Conservation (phyloP, 441 rosid species). For the Bocquillonia castaneifolia region DNA sequence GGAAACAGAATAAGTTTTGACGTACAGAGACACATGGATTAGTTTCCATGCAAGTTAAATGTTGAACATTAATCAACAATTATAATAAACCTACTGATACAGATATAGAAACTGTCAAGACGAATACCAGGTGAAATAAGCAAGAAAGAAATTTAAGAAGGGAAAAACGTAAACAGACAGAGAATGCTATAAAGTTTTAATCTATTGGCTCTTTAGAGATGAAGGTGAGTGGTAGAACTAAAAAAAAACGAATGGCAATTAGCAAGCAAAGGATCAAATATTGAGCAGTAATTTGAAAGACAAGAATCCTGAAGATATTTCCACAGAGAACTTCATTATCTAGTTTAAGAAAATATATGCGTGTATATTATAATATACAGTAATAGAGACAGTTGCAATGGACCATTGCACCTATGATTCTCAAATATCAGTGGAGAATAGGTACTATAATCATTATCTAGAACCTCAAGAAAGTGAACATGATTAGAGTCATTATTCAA, state of each 20-base stretch:
- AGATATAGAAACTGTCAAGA: background rate
- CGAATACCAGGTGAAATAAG: background rate
- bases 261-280: no score
- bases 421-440: no score
- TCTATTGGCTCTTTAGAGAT: background rate
- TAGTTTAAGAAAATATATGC: no score
- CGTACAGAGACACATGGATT: background rate
- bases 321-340: background rate
- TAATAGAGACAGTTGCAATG: no score
- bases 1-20: background rate
- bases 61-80: background rate
- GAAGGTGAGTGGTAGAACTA: background rate
- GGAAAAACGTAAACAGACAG: background rate
- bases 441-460: background rate
- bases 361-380: no score
- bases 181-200: background rate
- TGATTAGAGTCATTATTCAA: background rate
- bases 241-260: no score
- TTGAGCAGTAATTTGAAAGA: no score
- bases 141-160: background rate
- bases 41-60: background rate
- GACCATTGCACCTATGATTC: no score
- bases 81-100: background rate
- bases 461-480: background rate
- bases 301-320: constrained; percentile 5